Evolutionary conservation across 2,329 filamentous ascomycete species (phyloP).

Genomic region (Fusarium acutatum): DNA sequence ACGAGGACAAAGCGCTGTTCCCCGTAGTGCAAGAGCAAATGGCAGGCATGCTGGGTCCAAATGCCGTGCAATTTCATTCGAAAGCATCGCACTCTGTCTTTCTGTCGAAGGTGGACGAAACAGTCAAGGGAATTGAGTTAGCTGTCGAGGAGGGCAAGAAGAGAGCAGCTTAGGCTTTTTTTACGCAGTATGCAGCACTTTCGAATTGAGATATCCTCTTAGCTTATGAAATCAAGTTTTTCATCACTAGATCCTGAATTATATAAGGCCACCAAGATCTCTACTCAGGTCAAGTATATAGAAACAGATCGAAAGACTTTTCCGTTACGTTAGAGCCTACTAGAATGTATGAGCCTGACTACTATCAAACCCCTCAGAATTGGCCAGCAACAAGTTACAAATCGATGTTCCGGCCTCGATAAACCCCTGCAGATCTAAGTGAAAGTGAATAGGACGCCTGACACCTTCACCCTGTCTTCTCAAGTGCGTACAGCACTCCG

Average conservation of each 20-base stretch:
- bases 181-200: fast-evolving
- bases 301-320: too few species aligned
- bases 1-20: slow-evolving; percentile 37
- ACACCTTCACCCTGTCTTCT: background rate
- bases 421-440: background rate
- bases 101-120: slow-evolving; percentile 18
- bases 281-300: too few species aligned
- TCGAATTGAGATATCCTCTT: background rate
- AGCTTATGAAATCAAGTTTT: background rate
- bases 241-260: background rate
- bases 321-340: fast-evolving
- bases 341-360: background rate
- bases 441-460: background rate
- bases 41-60: slow-evolving; percentile 15
- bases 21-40: slow-evolving; percentile 31
- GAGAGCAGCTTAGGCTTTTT: background rate
- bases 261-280: fast-evolving
- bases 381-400: background rate
- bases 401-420: background rate
- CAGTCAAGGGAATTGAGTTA: slow-evolving; percentile 25
- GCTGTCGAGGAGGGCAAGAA: slow-evolving; percentile 8
- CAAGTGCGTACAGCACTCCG: background rate
- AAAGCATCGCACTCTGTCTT: slow-evolving; percentile 27
- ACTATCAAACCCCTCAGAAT: fast-evolving
- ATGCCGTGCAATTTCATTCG: slow-evolving; percentile 3